A percentile compares a stretch with the other conserved stretches of the same genome.
These are phyloP conservation scores for Abrus precatorius DNA, from an alignment of 306 rosid genomes.

Conservation along the genomic window DNA sequence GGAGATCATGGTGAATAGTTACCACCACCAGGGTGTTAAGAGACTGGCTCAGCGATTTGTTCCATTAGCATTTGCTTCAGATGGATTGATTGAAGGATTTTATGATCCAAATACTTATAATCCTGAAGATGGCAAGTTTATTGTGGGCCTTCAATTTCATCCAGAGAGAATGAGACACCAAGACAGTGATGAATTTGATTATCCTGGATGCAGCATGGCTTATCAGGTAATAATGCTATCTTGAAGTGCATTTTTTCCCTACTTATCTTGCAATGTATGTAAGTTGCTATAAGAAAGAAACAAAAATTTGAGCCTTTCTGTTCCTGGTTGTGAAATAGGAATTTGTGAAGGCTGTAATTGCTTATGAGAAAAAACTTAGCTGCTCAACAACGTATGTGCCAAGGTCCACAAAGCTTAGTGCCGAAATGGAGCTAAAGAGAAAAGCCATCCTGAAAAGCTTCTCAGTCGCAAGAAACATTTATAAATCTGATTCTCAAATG, in stretches of 20 bases:
- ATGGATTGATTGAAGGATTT: conserved; percentile 62
- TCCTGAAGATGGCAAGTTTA: conserved; percentile 53
- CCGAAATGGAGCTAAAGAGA: conserved; percentile 47
- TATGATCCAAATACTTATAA: conserved; percentile 52
- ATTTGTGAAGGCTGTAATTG: conserved; percentile 58
- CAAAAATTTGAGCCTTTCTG: not conserved
- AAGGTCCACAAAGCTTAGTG: conserved; percentile 43
- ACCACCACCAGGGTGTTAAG: conserved; percentile 63
- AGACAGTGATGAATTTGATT: conserved; percentile 49
- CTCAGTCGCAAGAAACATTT: conserved; percentile 50
- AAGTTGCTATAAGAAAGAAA: not conserved
- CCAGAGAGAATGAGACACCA: conserved; percentile 55
- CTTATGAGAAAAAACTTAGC: conserved; percentile 51
- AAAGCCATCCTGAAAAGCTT: conserved; percentile 48
- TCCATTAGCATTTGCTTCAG: conserved; percentile 55
- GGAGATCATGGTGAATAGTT: conserved; percentile 64
- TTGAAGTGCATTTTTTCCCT: not conserved
- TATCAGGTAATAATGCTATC: conserved; percentile 45
- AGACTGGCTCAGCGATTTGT: conserved; percentile 51
- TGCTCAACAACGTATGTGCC: conserved; percentile 40
- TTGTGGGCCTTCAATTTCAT: conserved; percentile 63
- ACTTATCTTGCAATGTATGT: not conserved
- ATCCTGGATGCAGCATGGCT: conserved; percentile 54
- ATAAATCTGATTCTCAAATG: conserved; percentile 29
- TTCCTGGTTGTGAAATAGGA: conserved; percentile 51